Conservation (phyloP, 345 rosid genomes). For the Raphanus sativus region DNA sequence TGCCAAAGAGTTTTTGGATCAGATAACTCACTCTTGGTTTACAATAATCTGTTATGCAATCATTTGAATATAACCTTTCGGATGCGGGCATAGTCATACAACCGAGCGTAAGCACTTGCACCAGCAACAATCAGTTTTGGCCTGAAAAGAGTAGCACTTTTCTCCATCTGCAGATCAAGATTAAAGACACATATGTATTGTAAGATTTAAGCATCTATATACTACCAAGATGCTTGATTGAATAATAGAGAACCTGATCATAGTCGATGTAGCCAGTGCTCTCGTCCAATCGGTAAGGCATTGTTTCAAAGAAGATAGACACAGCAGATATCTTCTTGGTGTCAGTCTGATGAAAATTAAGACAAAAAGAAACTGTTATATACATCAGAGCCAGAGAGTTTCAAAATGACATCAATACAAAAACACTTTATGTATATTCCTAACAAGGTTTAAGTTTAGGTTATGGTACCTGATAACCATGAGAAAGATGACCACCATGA, state of each 20-base stretch:
- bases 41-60: neutral
- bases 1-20: conserved; percentile 32
- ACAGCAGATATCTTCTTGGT: conserved; percentile 99
- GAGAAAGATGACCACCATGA: conserved; percentile 99
- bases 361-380: neutral
- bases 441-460: too few relatives aligned
- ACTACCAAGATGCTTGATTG: neutral
- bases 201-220: neutral
- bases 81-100: conserved; percentile 88
- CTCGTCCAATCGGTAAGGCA: conserved; percentile 95
- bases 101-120: conserved; percentile 94
- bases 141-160: conserved; percentile 90
- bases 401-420: too few relatives aligned
- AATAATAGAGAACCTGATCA: conserved; percentile 66
- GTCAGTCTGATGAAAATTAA: conserved; percentile 68
- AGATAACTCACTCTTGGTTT: conserved; percentile 17
- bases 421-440: too few relatives aligned
- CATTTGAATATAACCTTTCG: conserved; percentile 61
- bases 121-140: conserved; percentile 97
- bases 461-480: conserved; percentile 99
- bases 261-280: conserved; percentile 95
- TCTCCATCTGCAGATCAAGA: conserved; percentile 71
- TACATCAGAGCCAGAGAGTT: too few relatives aligned
- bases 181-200: neutral
- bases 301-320: conserved; percentile 96